Conservation (phyloP, 2,329 filamentous ascomycete genomes). For the Talaromyces sp. region DNA sequence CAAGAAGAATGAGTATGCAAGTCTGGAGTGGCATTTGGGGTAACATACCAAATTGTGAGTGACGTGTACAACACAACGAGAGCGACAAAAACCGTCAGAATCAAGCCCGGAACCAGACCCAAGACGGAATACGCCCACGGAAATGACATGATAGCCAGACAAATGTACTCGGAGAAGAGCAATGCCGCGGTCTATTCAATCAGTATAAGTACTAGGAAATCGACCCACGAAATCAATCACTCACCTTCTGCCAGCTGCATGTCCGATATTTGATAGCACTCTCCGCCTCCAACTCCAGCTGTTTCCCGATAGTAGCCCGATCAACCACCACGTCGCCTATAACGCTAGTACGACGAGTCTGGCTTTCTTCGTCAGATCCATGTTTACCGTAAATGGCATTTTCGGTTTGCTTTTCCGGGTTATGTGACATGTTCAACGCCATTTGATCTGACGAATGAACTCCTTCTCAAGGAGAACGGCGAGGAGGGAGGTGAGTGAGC, state of each 20-base stretch:
- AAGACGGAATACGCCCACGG: conserved; percentile 88
- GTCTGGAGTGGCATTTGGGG: too few species aligned
- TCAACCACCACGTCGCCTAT: conserved; percentile 33
- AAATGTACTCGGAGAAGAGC: conserved; percentile 94
- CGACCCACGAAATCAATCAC: conserved; percentile 15
- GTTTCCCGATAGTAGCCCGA: conserved; percentile 55
- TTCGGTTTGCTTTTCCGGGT: conserved; percentile 17
- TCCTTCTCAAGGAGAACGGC: conserved; percentile 32
- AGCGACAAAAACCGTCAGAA: conserved; percentile 76
- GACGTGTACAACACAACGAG: conserved; percentile 80
- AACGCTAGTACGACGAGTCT: conserved; percentile 22
- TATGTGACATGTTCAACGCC: conserved; percentile 31
- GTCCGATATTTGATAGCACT: conserved; percentile 87
- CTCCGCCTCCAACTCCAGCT: conserved; percentile 72
- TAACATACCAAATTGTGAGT: conserved; percentile 57
- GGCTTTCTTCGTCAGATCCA: conserved; percentile 27
- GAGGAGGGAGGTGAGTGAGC: conserved; percentile 26
- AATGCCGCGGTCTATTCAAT: conserved; percentile 69
- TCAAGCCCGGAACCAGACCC: conserved; percentile 80
- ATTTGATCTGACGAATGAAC: conserved; percentile 39
- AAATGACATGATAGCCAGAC: conserved; percentile 90
- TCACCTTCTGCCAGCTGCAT: conserved; percentile 85
- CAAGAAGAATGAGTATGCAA: conserved; percentile 3
- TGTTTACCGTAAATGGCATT: conserved; percentile 22
- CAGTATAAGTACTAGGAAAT: conserved; percentile 4